These are phyloP conservation scores for Aureoboletus auriporus DNA, from an alignment of 768 basidiomycete genomes.

Conservation along the genomic window DNA sequence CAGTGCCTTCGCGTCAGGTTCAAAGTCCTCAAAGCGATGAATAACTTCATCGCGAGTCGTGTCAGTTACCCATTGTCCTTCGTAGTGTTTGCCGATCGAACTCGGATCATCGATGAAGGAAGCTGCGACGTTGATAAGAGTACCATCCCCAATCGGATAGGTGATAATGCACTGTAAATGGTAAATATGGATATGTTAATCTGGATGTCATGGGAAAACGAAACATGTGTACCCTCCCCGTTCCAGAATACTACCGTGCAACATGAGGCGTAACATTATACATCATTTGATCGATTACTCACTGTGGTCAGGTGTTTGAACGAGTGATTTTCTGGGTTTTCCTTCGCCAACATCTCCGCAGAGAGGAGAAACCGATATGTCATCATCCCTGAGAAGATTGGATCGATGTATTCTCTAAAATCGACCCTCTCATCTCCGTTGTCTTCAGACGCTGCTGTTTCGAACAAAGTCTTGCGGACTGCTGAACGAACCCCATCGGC, in stretches of 20 bases:
- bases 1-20: conserved; percentile 32
- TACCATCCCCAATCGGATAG: conserved; percentile 37
- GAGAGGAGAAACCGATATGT: conserved; percentile 38
- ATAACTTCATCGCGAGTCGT: conserved; percentile 33
- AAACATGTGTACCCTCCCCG: conserved; percentile 1
- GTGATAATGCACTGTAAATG: conserved; percentile 33
- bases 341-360: conserved; percentile 25
- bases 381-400: conserved; percentile 39
- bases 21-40: conserved; percentile 30
- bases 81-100: conserved; percentile 27
- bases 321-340: conserved; percentile 19
- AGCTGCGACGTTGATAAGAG: conserved; percentile 34
- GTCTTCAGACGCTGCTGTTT: conserved; percentile 7
- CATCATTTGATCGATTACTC: too few species aligned
- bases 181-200: not conserved
- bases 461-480: conserved; percentile 24
- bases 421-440: not conserved
- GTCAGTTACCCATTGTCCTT: conserved; percentile 30
- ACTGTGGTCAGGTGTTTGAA: conserved; percentile 5
- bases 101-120: conserved; percentile 23
- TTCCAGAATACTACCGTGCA: conserved; percentile 11
- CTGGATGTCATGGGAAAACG: not conserved
- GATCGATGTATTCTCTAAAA: conserved; percentile 15
- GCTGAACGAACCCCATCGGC: conserved; percentile 40
- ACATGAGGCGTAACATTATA: conserved; percentile 6